phyloP scores from a whole-genome alignment of 345 rosid genomes.

The Brassica napus region DNA sequence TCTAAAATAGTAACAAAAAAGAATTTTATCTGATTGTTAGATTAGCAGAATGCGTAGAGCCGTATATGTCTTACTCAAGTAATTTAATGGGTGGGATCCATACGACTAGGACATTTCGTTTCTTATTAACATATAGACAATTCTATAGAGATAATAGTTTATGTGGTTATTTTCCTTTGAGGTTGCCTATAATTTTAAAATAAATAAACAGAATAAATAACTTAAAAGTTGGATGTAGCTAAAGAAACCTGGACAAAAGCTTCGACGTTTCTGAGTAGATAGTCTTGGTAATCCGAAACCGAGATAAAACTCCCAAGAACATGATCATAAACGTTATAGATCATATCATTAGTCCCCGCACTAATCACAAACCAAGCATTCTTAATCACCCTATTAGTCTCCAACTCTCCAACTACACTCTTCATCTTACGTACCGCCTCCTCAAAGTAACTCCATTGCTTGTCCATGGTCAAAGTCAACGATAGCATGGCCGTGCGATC shows the following conservation, averaged over 20 bases:
- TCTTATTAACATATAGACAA: neutral
- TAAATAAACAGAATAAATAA: neutral
- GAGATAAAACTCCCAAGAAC: constrained; percentile 21
- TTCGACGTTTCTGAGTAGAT: constrained; percentile 23
- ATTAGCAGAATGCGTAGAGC: neutral
- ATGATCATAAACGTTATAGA: constrained; percentile 28
- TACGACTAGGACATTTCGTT: neutral
- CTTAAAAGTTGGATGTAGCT: neutral
- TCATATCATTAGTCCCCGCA: constrained; percentile 44
- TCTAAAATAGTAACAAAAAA: neutral
- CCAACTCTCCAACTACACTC: constrained; percentile 32
- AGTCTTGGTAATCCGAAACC: constrained; percentile 33
- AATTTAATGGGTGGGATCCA: constrained; percentile 20
- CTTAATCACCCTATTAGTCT: constrained; percentile 33
- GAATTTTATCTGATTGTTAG: neutral
- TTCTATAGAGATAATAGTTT: neutral
- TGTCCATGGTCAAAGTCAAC: constrained; percentile 15
- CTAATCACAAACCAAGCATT: constrained; percentile 39
- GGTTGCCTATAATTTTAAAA: neutral
- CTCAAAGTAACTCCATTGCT: constrained; percentile 39
- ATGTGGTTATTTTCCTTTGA: neutral
- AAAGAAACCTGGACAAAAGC: constrained; percentile 23
- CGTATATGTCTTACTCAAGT: constrained; percentile 1
- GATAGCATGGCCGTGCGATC: constrained; percentile 24
- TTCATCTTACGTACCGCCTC: constrained; percentile 34